These are phyloP conservation scores for Debaryomyces psychrophilus DNA, from an alignment of 1,139 yeast genomes.

Conservation along the genomic window DNA sequence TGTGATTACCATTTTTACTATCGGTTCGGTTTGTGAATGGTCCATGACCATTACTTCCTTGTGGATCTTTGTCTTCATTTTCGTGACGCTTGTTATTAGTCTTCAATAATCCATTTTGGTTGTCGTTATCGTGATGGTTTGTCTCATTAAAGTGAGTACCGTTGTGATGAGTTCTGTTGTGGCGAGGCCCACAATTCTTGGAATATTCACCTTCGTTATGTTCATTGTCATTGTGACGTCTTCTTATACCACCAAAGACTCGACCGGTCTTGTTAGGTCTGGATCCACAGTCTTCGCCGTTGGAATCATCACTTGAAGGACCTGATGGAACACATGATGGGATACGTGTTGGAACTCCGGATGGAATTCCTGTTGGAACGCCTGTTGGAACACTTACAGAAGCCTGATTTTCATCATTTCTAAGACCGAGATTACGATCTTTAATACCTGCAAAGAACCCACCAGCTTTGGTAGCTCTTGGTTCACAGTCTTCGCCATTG, in stretches of 20 bases:
- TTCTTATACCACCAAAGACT: neutral
- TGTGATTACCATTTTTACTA: neutral
- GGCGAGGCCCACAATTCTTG: neutral
- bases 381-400: neutral
- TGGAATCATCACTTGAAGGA: neutral
- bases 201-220: neutral
- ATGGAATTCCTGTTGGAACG: neutral
- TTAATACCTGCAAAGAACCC: neutral
- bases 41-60: no score
- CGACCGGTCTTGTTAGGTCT: neutral
- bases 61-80: no score
- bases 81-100: no score
- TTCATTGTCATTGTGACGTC: neutral
- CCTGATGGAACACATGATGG: neutral
- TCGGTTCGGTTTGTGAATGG: neutral
- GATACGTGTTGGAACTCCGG: neutral
- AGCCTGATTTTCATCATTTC: no score
- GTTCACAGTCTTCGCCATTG: neutral
- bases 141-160: neutral
- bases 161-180: neutral
- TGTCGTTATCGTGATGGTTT: neutral
- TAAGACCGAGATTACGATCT: neutral
- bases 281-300: neutral
- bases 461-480: neutral
- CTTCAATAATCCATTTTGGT: neutral